Percentiles rank a stretch among this genome's conserved stretches.
Evolutionary conservation across 2,329 filamentous ascomycete genomes (phyloP).

Genomic region (Colletotrichum shisoi): DNA sequence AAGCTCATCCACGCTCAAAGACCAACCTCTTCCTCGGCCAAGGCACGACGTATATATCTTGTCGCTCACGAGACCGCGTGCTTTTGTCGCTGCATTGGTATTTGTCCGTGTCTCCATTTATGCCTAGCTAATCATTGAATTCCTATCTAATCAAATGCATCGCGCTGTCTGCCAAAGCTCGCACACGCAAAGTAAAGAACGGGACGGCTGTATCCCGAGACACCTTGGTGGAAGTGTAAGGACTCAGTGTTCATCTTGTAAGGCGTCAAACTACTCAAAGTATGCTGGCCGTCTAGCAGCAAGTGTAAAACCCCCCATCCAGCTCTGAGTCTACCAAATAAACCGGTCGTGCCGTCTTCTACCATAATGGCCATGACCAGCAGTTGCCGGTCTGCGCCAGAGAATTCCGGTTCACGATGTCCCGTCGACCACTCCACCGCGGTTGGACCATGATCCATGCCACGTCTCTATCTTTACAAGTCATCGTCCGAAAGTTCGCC

Average conservation of each 20-base stretch:
- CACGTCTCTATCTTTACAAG: constrained; percentile 55
- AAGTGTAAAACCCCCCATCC: constrained; percentile 34
- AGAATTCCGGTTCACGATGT: constrained; percentile 32
- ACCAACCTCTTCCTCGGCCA: neutral
- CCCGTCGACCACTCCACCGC: constrained; percentile 20
- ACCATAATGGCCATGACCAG: constrained; percentile 33
- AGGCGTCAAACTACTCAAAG: constrained; percentile 39
- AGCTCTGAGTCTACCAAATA: constrained; percentile 36
- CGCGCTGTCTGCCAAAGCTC: constrained; percentile 17
- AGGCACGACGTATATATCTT: neutral
- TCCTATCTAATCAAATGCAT: constrained; percentile 34
- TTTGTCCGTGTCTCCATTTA: neutral
- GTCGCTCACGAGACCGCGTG: neutral
- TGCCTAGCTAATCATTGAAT: constrained; percentile 23
- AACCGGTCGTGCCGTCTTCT: constrained; percentile 36
- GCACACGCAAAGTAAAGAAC: constrained; percentile 15
- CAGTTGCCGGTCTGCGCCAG: constrained; percentile 31
- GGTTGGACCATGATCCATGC: constrained; percentile 26
- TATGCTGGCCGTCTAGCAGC: constrained; percentile 38
- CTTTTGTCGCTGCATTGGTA: neutral
- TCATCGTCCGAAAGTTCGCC: constrained; percentile 88
- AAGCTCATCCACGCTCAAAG: neutral
- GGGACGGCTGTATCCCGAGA: constrained; percentile 15
- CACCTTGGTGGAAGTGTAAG: constrained; percentile 27
- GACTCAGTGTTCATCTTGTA: constrained; percentile 39